phyloP scores from a whole-genome alignment of 305 asterid species.

The Fraxinus velutina region DNA sequence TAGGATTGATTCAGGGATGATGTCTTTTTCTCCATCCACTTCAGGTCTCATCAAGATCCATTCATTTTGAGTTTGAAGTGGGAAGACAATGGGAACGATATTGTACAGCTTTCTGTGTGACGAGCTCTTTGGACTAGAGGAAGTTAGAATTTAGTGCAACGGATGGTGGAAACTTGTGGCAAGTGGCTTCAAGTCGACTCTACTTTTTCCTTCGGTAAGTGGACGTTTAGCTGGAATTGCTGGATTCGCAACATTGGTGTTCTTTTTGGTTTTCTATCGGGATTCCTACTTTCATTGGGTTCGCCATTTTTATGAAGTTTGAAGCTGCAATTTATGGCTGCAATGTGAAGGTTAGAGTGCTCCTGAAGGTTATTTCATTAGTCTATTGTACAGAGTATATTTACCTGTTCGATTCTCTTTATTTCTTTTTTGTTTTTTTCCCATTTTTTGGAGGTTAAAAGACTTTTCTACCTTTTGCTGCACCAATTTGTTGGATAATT shows the following conservation, averaged over 20 bases:
- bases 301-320: neutral
- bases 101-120: neutral
- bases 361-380: neutral
- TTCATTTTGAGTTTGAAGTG: neutral
- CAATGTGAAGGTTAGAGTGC: neutral
- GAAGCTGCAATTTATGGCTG: conserved; percentile 1
- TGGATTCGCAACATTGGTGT: neutral
- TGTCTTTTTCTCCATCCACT: neutral
- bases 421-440: neutral
- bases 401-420: neutral
- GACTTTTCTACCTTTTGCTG: neutral
- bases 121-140: neutral
- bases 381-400: neutral
- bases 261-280: neutral
- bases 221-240: neutral
- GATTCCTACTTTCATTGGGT: neutral
- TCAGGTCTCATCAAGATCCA: neutral
- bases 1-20: neutral
- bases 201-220: neutral
- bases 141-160: neutral
- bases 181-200: neutral
- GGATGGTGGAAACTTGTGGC: neutral
- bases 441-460: neutral
- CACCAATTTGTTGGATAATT: neutral
- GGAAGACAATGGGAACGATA: neutral